Evolutionary conservation across 352 stramenopile species (phyloP), one percentile per base, ranked within the genome.

Genomic region (Phytophthora megakarya): DNA sequence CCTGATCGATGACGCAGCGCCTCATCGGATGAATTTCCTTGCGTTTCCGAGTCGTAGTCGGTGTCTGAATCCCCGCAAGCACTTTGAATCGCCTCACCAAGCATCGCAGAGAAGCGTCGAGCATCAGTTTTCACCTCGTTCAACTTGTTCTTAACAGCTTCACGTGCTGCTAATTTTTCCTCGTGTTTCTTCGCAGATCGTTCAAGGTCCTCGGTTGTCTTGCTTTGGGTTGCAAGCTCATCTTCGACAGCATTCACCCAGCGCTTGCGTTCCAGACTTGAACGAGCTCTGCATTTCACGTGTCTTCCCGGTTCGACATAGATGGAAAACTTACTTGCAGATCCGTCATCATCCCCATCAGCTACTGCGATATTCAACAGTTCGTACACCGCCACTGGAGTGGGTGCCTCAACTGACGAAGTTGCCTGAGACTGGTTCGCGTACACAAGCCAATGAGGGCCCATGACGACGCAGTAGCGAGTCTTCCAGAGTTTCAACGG

Each of bases 161-260:
- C 53, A 25, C 80, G 73, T 9, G 65, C 73, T 22, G 53, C 57
- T n/a, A 73, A 42, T 37, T 80, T 81, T 7, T 84, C 65, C 7
- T 73, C 67, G 8, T 74, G 75, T 6, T 78, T 50, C 44, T 75
- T 66, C 33, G 80, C 61, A 3, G 80, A 78, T 3, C 71, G 48
- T 4, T 67, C 28, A 0, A 89, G 59, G 8, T 87, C 54, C 13
- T 79, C 58, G 0, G 69, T 72, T 5, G 78, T 80, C 15, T 71
- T 62, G 1, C 62, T 48, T 3, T 71, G 60, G 8, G 50, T 72
- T 1, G 32, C 3, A 23, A 92, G 30, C 37, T 84, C 60, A 18
- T 92, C 82, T 48, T 90, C 73, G 13, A 92, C 74, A 0, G 82
- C 78, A 40, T 92, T 85, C 7, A 87, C 48, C 82, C 82, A 89